Evolutionary conservation across 768 basidiomycete species (phyloP).

Genomic region (Tephrocybe rancida): DNA sequence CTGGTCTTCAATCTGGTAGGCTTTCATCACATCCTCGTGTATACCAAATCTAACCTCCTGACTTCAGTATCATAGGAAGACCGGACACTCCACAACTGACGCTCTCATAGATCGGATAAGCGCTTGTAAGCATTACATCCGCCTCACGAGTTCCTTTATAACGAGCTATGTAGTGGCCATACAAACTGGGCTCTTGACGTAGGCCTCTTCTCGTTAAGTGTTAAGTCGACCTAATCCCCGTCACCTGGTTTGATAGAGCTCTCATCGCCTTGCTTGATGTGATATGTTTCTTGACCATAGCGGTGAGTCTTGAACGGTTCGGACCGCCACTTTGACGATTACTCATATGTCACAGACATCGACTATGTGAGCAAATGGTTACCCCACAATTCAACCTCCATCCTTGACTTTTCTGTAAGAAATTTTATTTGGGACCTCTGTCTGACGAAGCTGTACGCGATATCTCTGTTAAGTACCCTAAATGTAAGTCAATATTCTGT

Average conservation of each 20-base stretch:
- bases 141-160: background rate
- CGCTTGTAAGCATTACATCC: constrained; percentile 19
- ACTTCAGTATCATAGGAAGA: constrained; percentile 33
- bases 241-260: constrained; percentile 21
- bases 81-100: constrained; percentile 34
- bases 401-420: constrained; percentile 17
- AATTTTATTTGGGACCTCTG: constrained; percentile 50
- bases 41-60: background rate
- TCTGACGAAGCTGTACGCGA: constrained; percentile 46
- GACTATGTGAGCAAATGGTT: constrained; percentile 30
- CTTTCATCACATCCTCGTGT: background rate
- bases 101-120: constrained; percentile 29
- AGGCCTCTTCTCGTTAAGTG: background rate
- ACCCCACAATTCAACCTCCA: background rate
- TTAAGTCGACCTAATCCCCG: background rate
- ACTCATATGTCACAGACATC: constrained; percentile 32
- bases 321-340: background rate
- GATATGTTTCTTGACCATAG: constrained; percentile 43
- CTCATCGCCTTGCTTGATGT: constrained; percentile 43
- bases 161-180: constrained; percentile 28
- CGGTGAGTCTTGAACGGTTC: constrained; percentile 24
- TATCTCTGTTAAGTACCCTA: constrained; percentile 46
- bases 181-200: constrained; percentile 42
- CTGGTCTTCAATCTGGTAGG: constrained; percentile 44
- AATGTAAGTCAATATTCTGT: constrained; percentile 35